Percentiles rank a stretch among this genome's conserved stretches.
phyloP scores from a whole-genome alignment of 75 land plant species.

The Selaginella tamariscina region DNA sequence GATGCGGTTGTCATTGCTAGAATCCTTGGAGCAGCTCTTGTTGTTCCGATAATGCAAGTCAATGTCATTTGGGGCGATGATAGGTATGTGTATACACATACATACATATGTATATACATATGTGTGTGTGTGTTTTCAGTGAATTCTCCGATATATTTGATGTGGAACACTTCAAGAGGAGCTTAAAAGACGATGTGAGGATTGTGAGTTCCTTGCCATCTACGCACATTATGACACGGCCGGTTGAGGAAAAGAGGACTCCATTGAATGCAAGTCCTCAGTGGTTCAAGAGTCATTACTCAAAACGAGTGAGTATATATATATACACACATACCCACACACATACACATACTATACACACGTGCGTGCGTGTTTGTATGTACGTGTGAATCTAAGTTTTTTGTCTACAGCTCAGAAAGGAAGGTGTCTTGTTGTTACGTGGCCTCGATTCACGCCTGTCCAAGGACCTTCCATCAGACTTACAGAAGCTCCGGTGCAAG shows the following conservation, averaged over 20 bases:
- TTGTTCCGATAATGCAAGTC: slow-evolving; percentile 74
- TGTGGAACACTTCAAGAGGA: slow-evolving; percentile 71
- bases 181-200: slow-evolving; percentile 54
- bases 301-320: slow-evolving; percentile 27
- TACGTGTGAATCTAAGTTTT: neutral
- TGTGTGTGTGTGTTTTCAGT: slow-evolving; percentile 26
- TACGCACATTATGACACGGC: slow-evolving; percentile 48
- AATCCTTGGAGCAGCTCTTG: slow-evolving; percentile 71
- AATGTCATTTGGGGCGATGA: slow-evolving; percentile 77
- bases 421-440: slow-evolving; percentile 50
- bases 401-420: slow-evolving; percentile 36
- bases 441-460: slow-evolving; percentile 79
- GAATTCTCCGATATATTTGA: slow-evolving; percentile 84
- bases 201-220: slow-evolving; percentile 74
- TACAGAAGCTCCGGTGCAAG: slow-evolving; percentile 87
- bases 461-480: slow-evolving; percentile 65
- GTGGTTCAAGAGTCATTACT: slow-evolving; percentile 59
- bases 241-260: slow-evolving; percentile 36
- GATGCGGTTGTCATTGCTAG: slow-evolving; percentile 89
- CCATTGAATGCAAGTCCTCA: slow-evolving; percentile 45
- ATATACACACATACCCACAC: neutral
- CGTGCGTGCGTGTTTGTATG: neutral
- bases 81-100: slow-evolving; percentile 27
- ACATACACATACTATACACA: neutral
- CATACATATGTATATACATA: neutral